phyloP scores from a whole-genome alignment of 345 rosid species.

The Populus davidiana region DNA sequence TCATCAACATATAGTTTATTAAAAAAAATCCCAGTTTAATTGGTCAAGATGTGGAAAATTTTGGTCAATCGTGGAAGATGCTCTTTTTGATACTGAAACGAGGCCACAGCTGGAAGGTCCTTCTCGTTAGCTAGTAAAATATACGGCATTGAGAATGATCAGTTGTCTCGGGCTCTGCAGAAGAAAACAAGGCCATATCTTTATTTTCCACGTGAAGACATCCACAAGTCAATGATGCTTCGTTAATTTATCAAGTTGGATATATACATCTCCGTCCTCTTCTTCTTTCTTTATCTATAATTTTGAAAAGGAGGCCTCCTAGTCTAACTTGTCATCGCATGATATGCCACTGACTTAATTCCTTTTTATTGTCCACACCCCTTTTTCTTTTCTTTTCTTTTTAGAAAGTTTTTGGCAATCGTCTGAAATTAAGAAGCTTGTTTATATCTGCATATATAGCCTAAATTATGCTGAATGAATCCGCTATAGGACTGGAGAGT shows the following conservation, averaged over 20 bases:
- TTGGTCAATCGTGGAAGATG: slow-evolving; percentile 32
- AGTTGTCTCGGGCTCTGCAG: slow-evolving; percentile 16
- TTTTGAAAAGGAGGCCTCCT: slow-evolving; percentile 10
- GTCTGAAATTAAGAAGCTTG: background rate
- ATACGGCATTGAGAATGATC: slow-evolving; percentile 32
- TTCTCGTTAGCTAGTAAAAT: slow-evolving; percentile 7
- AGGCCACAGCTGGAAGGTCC: slow-evolving; percentile 44
- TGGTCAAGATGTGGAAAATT: slow-evolving; percentile 36
- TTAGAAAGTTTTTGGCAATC: background rate
- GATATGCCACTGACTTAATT: background rate
- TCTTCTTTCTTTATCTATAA: slow-evolving; percentile 3
- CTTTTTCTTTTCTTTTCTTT: background rate
- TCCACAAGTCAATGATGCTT: slow-evolving; percentile 29
- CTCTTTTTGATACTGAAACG: slow-evolving; percentile 18
- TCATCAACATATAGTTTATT: background rate
- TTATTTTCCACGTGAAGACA: slow-evolving; percentile 30
- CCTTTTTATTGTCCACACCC: background rate
- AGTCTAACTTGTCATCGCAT: background rate
- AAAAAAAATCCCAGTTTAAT: slow-evolving; percentile 40
- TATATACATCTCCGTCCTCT: background rate
- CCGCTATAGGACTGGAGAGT: background rate
- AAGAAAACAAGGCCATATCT: slow-evolving; percentile 7
- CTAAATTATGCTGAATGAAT: too few species aligned
- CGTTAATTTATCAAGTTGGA: background rate
- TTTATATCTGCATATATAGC: background rate